These are phyloP conservation scores for Coleophoma cylindrospora DNA, from an alignment of 2,329 filamentous ascomycete species.

Conservation along the genomic window DNA sequence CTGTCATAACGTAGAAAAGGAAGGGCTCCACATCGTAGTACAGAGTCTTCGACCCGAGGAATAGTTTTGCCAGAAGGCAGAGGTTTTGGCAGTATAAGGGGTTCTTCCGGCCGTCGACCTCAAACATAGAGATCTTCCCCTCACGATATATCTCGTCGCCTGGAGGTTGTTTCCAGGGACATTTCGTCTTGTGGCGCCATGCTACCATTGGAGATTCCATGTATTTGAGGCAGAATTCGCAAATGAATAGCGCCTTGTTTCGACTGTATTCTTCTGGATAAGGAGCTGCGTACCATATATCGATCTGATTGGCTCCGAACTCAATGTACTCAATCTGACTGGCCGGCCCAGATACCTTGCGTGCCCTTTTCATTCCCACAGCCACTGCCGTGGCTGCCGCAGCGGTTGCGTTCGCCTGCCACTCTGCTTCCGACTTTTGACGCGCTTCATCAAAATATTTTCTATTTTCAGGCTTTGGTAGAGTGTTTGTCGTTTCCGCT, in stretches of 20 bases:
- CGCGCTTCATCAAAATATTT: conserved; percentile 86
- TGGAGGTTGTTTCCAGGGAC: conserved; percentile 91
- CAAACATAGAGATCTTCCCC: conserved; percentile 87
- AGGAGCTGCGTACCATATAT: conserved; percentile 97
- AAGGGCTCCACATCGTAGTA: conserved; percentile 99
- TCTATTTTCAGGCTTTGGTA: conserved; percentile 75
- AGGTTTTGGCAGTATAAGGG: conserved; percentile 98
- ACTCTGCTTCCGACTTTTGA: conserved; percentile 86
- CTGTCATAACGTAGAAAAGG: conserved; percentile 94
- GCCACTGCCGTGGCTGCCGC: conserved; percentile 63
- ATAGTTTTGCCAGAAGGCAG: conserved; percentile 91
- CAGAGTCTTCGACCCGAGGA: conserved; percentile 95
- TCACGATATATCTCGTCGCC: conserved; percentile 97
- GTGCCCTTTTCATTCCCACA: conserved; percentile 59
- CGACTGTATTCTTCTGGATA: conserved; percentile 98
- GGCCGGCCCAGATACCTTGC: conserved; percentile 77
- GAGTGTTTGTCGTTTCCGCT: conserved; percentile 84
- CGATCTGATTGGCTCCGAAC: conserved; percentile 95
- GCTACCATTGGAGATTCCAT: conserved; percentile 99
- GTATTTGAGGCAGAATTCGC: conserved; percentile 98
- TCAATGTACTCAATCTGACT: conserved; percentile 99
- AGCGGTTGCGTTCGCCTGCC: conserved; percentile 64
- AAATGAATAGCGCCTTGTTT: conserved; percentile 96
- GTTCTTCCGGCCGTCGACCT: conserved; percentile 95
- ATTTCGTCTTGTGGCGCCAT: conserved; percentile 97